phyloP scores from a whole-genome alignment of 345 rosid genomes.

The Gossypium bickii region DNA sequence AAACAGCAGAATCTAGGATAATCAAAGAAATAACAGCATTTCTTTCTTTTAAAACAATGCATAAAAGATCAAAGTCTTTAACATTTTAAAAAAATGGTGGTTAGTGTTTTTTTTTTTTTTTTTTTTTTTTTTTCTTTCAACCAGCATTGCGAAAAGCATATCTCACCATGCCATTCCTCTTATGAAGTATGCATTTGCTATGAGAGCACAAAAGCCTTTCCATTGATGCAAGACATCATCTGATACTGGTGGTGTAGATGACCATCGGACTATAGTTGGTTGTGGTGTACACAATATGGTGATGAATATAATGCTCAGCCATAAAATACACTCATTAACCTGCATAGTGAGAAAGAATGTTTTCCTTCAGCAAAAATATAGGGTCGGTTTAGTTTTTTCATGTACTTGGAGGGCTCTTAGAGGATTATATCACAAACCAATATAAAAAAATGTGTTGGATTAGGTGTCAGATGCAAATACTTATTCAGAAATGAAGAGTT shows the following conservation, averaged over 20 bases:
- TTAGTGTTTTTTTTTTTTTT: not conserved
- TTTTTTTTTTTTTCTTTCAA: not conserved
- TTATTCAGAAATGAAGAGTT: too few species aligned
- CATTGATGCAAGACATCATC: slow-evolving; percentile 54
- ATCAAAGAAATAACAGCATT: not conserved
- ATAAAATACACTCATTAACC: slow-evolving; percentile 85
- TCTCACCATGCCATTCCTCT: slow-evolving; percentile 95
- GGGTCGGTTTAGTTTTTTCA: not conserved
- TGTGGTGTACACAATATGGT: slow-evolving; percentile 94
- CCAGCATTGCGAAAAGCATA: not conserved
- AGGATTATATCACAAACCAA: not conserved
- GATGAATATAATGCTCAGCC: slow-evolving; percentile 86
- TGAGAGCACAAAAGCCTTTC: slow-evolving; percentile 90
- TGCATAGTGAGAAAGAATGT: slow-evolving; percentile 22
- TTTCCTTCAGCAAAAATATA: not conserved
- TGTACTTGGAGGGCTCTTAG: too few species aligned
- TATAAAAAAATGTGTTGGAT: too few species aligned
- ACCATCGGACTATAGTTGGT: slow-evolving; percentile 86
- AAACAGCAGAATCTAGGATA: slow-evolving; percentile 1
- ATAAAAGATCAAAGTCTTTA: not conserved
- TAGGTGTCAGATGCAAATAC: too few species aligned
- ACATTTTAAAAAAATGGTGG: not conserved
- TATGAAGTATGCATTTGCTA: slow-evolving; percentile 79
- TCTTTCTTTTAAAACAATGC: not conserved
- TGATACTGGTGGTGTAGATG: slow-evolving; percentile 63